These are phyloP conservation scores for Coemansia sp. DNA, from an alignment of 192 early-diverging fungal genomes.

Conservation along the genomic window DNA sequence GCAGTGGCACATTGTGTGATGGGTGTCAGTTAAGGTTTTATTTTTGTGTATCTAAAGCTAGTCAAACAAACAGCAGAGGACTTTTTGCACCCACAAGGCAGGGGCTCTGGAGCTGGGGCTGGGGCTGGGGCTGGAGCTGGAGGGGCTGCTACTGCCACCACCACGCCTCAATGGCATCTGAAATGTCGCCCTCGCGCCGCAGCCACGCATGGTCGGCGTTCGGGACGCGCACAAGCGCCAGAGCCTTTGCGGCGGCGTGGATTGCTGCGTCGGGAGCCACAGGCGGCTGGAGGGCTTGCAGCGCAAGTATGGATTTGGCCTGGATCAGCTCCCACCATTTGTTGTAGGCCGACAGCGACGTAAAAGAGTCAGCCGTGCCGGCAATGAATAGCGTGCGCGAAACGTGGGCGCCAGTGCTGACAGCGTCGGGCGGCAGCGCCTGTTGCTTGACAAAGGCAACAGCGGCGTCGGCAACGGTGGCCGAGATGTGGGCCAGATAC, in stretches of 20 bases:
- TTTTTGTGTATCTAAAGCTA: too few species aligned
- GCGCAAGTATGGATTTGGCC: slow-evolving; percentile 17
- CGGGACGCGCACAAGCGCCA: slow-evolving; percentile 25
- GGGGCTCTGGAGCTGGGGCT: not conserved
- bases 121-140: not conserved
- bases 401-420: slow-evolving; percentile 6
- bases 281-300: slow-evolving; percentile 5
- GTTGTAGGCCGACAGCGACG: slow-evolving; percentile 31
- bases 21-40: not conserved
- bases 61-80: not conserved
- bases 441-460: slow-evolving; percentile 14
- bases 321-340: slow-evolving; percentile 46
- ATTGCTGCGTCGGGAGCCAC: slow-evolving; percentile 11
- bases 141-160: slow-evolving; percentile 18
- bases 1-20: slow-evolving; percentile 5
- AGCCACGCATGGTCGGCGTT: slow-evolving; percentile 55
- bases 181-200: slow-evolving; percentile 48
- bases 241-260: slow-evolving; percentile 23
- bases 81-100: not conserved
- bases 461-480: slow-evolving; percentile 24
- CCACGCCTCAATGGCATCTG: slow-evolving; percentile 41
- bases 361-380: slow-evolving; percentile 45
- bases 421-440: slow-evolving; percentile 1
- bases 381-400: slow-evolving; percentile 41
- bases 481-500: slow-evolving; percentile 39